phyloP scores from a whole-genome alignment of 768 basidiomycete genomes.

The Boletus speciosus region DNA sequence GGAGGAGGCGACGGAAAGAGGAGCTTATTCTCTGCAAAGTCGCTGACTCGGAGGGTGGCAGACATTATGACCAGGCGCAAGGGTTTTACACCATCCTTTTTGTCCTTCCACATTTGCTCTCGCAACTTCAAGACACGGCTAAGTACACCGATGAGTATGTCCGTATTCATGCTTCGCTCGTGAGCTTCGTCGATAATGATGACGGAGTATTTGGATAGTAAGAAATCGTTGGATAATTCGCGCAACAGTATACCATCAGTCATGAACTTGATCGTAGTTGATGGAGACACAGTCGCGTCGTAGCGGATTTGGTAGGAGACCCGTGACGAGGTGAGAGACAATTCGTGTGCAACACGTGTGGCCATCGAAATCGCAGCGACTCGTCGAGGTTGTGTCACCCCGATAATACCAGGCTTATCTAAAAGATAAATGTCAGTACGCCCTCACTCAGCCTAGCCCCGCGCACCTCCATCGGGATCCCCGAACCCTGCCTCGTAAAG shows the following conservation, averaged over 20 bases:
- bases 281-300: conserved; percentile 86
- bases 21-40: conserved; percentile 82
- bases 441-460: conserved; percentile 14
- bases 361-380: conserved; percentile 98
- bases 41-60: conserved; percentile 89
- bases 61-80: conserved; percentile 97
- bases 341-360: conserved; percentile 84
- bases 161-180: conserved; percentile 97
- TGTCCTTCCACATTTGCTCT: conserved; percentile 84
- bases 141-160: conserved; percentile 95
- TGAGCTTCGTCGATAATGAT: conserved; percentile 98
- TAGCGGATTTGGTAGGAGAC: conserved; percentile 99
- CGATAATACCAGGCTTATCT: conserved; percentile 99
- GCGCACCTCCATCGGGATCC: conserved; percentile 67
- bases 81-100: conserved; percentile 74
- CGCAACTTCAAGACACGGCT: conserved; percentile 88
- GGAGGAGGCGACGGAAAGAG: conserved; percentile 87
- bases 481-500: conserved; percentile 98
- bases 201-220: conserved; percentile 91
- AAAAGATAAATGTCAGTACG: conserved; percentile 3
- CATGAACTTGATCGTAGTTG: conserved; percentile 98
- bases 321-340: conserved; percentile 74
- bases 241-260: conserved; percentile 96
- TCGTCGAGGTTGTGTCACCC: conserved; percentile 93
- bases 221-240: conserved; percentile 87